Evolutionary conservation across 345 rosid genomes (phyloP).

Genomic region (Lenwebbia sp.): DNA sequence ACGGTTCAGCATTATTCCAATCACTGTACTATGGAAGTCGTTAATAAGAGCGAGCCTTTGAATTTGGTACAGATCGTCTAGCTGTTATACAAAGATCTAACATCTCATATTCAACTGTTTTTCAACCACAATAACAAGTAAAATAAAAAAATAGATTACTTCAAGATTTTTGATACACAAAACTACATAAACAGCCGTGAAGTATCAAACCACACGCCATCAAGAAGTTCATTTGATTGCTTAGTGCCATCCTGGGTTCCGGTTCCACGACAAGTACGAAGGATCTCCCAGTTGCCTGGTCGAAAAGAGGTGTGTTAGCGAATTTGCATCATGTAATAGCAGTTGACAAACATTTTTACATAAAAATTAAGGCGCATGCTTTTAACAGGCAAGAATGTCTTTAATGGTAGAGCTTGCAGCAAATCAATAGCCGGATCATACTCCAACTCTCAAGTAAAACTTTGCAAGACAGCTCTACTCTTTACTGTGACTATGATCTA

Average conservation of each 20-base stretch:
- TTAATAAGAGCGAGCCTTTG: background rate
- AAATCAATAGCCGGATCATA: background rate
- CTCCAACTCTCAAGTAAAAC: background rate
- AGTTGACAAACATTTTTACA: background rate
- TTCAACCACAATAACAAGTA: background rate
- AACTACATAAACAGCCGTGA: background rate
- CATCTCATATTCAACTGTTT: background rate
- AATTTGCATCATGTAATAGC: background rate
- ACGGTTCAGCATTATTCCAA: background rate
- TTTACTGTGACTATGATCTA: background rate
- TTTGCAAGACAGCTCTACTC: background rate
- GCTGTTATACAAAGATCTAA: background rate
- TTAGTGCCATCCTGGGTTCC: slow-evolving; percentile 59
- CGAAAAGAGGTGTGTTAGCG: background rate
- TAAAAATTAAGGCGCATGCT: background rate
- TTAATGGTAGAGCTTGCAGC: background rate
- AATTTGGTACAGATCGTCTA: background rate
- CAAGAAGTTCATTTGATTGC: background rate
- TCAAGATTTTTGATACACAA: background rate
- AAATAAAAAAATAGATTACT: background rate
- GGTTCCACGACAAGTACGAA: slow-evolving; percentile 92
- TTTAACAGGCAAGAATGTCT: background rate
- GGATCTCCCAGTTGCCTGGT: slow-evolving; percentile 95
- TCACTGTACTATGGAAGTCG: background rate
- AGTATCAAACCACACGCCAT: background rate